phyloP scores from a whole-genome alignment of 805 yeast genomes.

The Candida adriatica region DNA sequence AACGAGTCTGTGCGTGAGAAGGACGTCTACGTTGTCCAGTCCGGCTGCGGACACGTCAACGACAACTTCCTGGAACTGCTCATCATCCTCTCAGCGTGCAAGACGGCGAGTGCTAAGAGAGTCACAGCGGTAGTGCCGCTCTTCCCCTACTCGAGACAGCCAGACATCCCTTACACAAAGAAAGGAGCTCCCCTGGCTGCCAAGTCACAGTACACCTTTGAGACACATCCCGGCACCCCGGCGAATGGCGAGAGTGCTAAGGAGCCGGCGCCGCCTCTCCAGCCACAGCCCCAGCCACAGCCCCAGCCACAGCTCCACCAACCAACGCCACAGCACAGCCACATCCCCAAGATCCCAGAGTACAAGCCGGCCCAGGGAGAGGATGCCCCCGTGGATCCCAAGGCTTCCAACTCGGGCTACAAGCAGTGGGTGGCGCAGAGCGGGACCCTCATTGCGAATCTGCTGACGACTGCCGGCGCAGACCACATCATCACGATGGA shows the following conservation, averaged over 20 bases:
- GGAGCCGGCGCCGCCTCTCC: constrained; percentile 2
- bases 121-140: constrained; percentile 93
- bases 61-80: constrained; percentile 94
- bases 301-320: constrained; percentile 5
- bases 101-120: constrained; percentile 94
- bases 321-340: constrained; percentile 5
- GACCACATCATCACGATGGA: constrained; percentile 98
- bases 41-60: constrained; percentile 77
- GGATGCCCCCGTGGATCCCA: constrained; percentile 20
- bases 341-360: constrained; percentile 30
- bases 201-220: constrained; percentile 31
- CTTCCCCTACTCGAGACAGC: constrained; percentile 94
- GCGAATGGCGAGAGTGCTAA: constrained; percentile 6
- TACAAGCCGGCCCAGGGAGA: constrained; percentile 7
- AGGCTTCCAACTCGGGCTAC: constrained; percentile 53
- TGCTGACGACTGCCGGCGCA: constrained; percentile 89
- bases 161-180: constrained; percentile 80
- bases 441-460: constrained; percentile 85
- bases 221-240: constrained; percentile 49
- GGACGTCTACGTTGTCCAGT: constrained; percentile 91
- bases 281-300: constrained; percentile 6
- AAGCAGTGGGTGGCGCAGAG: constrained; percentile 95
- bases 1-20: constrained; percentile 90
- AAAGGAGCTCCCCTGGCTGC: constrained; percentile 63
- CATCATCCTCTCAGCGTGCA: constrained; percentile 88